phyloP scores from a whole-genome alignment of 805 yeast species.

The Candida cerambycidarum region DNA sequence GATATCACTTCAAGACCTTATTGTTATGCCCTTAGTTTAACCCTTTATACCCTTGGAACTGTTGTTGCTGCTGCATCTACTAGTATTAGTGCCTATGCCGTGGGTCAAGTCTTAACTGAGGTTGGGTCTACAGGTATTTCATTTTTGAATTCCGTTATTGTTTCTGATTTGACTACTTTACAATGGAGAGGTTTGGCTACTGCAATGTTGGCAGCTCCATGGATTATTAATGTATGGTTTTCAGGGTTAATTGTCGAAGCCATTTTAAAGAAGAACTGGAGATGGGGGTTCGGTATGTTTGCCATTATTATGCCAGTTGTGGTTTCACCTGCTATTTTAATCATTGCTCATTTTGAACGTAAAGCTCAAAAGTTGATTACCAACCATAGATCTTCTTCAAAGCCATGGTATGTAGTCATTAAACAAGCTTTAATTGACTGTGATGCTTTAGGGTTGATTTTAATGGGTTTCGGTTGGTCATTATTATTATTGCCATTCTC shows the following conservation, averaged over 20 bases:
- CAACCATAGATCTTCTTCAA: neutral
- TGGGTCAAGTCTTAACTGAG: slow-evolving; percentile 22
- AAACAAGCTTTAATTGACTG: slow-evolving; percentile 29
- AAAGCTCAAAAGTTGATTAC: slow-evolving; percentile 24
- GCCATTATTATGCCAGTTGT: slow-evolving; percentile 45
- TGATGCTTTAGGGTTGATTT: slow-evolving; percentile 38
- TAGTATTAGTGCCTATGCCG: slow-evolving; percentile 22
- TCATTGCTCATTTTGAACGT: slow-evolving; percentile 32
- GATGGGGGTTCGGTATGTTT: slow-evolving; percentile 55
- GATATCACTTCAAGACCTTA: slow-evolving; percentile 23
- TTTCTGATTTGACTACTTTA: slow-evolving; percentile 26
- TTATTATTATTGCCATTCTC: slow-evolving; percentile 41
- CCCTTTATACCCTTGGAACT: slow-evolving; percentile 22
- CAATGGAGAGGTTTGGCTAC: slow-evolving; percentile 24
- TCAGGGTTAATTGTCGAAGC: slow-evolving; percentile 38
- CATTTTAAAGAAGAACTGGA: slow-evolving; percentile 41
- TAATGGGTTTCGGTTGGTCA: slow-evolving; percentile 40
- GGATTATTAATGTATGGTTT: slow-evolving; percentile 41
- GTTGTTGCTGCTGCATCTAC: slow-evolving; percentile 21
- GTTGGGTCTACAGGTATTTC: slow-evolving; percentile 22
- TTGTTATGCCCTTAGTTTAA: slow-evolving; percentile 17
- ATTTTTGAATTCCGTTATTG: slow-evolving; percentile 19
- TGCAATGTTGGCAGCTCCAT: slow-evolving; percentile 34
- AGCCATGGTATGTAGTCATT: slow-evolving; percentile 6
- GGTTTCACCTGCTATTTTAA: slow-evolving; percentile 29